phyloP scores from a whole-genome alignment of 1,284 basidiomycete genomes.

The Agaricales sp. region DNA sequence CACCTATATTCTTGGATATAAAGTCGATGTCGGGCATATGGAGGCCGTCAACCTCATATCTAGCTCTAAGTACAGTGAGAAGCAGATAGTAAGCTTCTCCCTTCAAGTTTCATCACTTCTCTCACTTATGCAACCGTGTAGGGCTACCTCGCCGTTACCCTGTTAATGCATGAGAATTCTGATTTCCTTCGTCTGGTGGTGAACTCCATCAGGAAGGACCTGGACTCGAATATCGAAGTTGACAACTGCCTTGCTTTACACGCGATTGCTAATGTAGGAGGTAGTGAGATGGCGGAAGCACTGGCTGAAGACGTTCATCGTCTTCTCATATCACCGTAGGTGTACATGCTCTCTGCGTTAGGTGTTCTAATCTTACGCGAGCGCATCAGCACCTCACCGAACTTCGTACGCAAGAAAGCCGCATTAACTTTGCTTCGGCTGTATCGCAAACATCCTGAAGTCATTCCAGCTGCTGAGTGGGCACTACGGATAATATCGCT shows the following conservation, averaged over 20 bases:
- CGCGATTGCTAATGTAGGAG: slow-evolving; percentile 96
- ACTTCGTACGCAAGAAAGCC: slow-evolving; percentile 98
- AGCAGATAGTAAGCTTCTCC: slow-evolving; percentile 79
- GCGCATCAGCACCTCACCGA: slow-evolving; percentile 72
- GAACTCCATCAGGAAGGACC: slow-evolving; percentile 95
- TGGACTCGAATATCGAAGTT: slow-evolving; percentile 92
- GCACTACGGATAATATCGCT: slow-evolving; percentile 88
- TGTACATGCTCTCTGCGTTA: slow-evolving; percentile 11
- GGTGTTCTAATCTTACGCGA: slow-evolving; percentile 9
- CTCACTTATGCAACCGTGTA: slow-evolving; percentile 19
- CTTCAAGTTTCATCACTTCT: slow-evolving; percentile 3
- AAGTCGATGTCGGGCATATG: slow-evolving; percentile 98
- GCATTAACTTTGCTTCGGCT: slow-evolving; percentile 88
- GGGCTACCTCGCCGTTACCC: slow-evolving; percentile 96
- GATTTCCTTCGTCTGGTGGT: slow-evolving; percentile 93
- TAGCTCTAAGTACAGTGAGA: slow-evolving; percentile 94
- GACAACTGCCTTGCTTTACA: slow-evolving; percentile 96
- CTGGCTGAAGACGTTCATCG: slow-evolving; percentile 90
- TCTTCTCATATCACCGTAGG: slow-evolving; percentile 90
- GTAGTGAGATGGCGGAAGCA: slow-evolving; percentile 97
- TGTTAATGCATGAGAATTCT: slow-evolving; percentile 98
- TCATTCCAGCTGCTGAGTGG: slow-evolving; percentile 92
- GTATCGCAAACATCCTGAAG: slow-evolving; percentile 93
- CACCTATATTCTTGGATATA: slow-evolving; percentile 98
- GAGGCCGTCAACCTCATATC: slow-evolving; percentile 98